phyloP scores from a whole-genome alignment of 352 stramenopile species.

The Phytopythium kandeliae region DNA sequence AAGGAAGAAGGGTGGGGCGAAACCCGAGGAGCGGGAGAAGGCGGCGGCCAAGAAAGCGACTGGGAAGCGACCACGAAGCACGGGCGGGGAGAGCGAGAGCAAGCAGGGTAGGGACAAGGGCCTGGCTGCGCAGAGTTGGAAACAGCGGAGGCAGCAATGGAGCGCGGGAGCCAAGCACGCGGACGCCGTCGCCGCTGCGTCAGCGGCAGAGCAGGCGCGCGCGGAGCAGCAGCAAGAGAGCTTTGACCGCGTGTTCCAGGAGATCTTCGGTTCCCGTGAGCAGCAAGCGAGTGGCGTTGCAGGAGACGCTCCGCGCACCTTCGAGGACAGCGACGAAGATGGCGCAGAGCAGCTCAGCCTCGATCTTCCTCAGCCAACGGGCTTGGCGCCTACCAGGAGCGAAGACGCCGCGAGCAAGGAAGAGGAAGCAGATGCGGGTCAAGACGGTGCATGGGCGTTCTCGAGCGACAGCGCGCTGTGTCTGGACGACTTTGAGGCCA shows the following conservation, averaged over 20 bases:
- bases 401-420: slow-evolving; percentile 7
- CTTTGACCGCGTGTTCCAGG: slow-evolving; percentile 51
- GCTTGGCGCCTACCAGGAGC: too few relatives aligned
- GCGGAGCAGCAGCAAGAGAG: slow-evolving; percentile 24
- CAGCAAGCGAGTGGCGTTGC: too few relatives aligned
- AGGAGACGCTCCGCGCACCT: too few relatives aligned
- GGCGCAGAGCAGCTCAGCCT: not conserved
- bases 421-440: too few relatives aligned
- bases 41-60: not conserved
- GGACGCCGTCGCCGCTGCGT: slow-evolving; percentile 10
- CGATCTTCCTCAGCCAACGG: not conserved
- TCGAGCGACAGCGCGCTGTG: slow-evolving; percentile 18
- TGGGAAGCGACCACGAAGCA: not conserved
- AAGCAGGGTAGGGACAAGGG: too few relatives aligned
- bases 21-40: too few relatives aligned
- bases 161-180: slow-evolving; percentile 12
- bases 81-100: too few relatives aligned
- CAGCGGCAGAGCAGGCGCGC: slow-evolving; percentile 20
- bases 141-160: slow-evolving; percentile 25
- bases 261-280: slow-evolving; percentile 30
- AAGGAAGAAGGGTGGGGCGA: slow-evolving; percentile 6
- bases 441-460: slow-evolving; percentile 25
- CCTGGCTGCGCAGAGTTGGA: not conserved
- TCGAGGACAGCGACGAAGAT: not conserved
- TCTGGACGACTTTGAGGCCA: slow-evolving; percentile 37